Percentiles rank a stretch among this genome's conserved stretches.
Conservation (phyloP, 2,329 filamentous ascomycete genomes). For the Cyphellophora attinorum region DNA sequence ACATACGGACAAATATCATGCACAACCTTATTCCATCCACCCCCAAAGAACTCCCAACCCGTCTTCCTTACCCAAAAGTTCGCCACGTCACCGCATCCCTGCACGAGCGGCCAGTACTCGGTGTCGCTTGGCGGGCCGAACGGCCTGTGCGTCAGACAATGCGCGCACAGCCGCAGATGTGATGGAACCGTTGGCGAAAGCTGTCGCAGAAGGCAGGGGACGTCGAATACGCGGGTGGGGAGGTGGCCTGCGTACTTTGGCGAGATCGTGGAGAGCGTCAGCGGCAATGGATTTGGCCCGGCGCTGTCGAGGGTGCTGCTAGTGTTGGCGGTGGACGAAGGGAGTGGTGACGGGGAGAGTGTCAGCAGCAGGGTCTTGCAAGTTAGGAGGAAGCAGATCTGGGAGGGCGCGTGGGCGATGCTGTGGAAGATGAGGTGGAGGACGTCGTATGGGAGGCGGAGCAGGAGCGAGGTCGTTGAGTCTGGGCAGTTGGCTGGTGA, state of each 20-base stretch:
- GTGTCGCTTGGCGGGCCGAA: conserved; percentile 4
- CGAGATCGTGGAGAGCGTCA: conserved; percentile 11
- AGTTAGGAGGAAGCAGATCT: conserved; percentile 17
- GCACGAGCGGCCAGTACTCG: conserved; percentile 14
- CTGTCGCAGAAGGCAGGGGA: conserved; percentile 17
- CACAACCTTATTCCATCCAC: conserved; percentile 17
- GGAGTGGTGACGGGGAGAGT: neutral
- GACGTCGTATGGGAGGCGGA: conserved; percentile 17
- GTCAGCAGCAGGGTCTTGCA: conserved; percentile 17
- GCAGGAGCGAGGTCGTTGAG: conserved; percentile 5
- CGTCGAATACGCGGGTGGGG: conserved; percentile 15
- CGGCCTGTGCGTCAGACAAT: conserved; percentile 18
- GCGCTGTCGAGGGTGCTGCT: conserved; percentile 11
- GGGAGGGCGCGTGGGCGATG: conserved; percentile 14
- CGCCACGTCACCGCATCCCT: conserved; percentile 11
- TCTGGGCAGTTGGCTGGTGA: neutral
- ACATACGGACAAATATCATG: conserved; percentile 19
- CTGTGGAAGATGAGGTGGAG: conserved; percentile 14
- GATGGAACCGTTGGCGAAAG: conserved; percentile 15
- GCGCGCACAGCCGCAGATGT: conserved; percentile 15
- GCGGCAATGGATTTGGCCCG: no score
- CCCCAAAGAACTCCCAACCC: conserved; percentile 16
- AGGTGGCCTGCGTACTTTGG: conserved; percentile 18
- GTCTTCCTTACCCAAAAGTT: conserved; percentile 18
- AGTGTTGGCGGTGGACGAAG: no score